Base-by-base conservation (phyloP, 768 basidiomycete genomes). In the Cystofilobasidium ferigula region DNA sequence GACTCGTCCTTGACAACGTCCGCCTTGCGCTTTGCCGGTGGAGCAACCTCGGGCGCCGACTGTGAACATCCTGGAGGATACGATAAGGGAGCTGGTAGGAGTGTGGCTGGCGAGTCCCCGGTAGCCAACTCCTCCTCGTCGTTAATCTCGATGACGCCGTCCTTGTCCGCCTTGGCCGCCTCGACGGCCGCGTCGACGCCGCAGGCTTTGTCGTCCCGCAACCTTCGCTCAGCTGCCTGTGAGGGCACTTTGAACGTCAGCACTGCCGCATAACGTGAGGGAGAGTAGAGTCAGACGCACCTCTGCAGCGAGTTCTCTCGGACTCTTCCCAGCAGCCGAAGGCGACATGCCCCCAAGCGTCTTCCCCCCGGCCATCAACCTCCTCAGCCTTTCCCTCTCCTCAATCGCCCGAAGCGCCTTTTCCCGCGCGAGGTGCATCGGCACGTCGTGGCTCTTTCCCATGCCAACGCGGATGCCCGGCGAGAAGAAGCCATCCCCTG, bases 181-280 rank as follows among this genome's bases (percentile, higher is more conserved):
- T 70, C 73, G 26, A 28, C 40, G 42, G 69, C 63, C 6, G 71
- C 35, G 1, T 64, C 71, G 24, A 67, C 69, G 35, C 73, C 71
- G 70, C 93, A 97, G 0, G 81, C 75, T 72, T 85, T 85, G 71
- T 87, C 86, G 71, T 95, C 91, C 14, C 78, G 77, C 16, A 80
- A 78, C 69, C 93, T 79, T 63, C 86, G 81, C 72, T 93, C 90
- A 0, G 93, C 93, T 57, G 93, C 93, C 91, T 95, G 71, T 16
- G 61, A 54, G 45, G 26, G 57, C 47, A 43, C 24, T 48, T n/a
- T 35, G 43, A 36, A 60, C 20, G 40, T 28, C 24, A 47, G 32
- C 10, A 13, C 26, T 10, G 22, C 34, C 18, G 24, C 14, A 28
- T 8, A 22, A n/a, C 3, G 58, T 22, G 22, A 20, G 30, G 10